Evolutionary conservation across 2,329 filamentous ascomycete species (phyloP).

Genomic region (Fusarium cyanostomum): DNA sequence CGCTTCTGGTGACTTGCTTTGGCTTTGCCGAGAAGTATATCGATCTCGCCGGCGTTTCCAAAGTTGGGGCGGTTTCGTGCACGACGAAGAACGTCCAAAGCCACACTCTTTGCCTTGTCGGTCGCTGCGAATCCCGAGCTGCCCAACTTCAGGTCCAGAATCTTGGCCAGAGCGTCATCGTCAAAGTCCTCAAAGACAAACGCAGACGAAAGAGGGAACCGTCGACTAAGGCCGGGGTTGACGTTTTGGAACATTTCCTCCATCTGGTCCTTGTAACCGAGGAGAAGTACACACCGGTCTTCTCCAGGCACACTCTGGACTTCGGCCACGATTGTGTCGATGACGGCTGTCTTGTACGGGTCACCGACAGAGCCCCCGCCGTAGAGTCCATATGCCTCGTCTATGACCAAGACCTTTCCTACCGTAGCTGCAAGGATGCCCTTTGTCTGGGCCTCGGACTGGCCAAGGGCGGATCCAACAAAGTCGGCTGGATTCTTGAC

Average conservation of each 20-base stretch:
- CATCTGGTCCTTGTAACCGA: conserved; percentile 78
- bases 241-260: conserved; percentile 76
- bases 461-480: conserved; percentile 68
- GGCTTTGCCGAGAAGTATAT: conserved; percentile 53
- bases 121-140: conserved; percentile 63
- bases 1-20: conserved; percentile 38
- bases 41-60: conserved; percentile 78
- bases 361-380: conserved; percentile 47
- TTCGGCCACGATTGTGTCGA: conserved; percentile 79
- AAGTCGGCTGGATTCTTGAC: conserved; percentile 80
- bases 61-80: conserved; percentile 74
- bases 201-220: conserved; percentile 71
- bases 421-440: conserved; percentile 71
- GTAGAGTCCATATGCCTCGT: conserved; percentile 78
- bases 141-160: conserved; percentile 72
- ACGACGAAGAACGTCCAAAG: conserved; percentile 66
- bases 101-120: conserved; percentile 60
- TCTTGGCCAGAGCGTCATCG: conserved; percentile 64
- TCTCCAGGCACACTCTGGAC: conserved; percentile 76
- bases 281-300: conserved; percentile 75
- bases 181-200: conserved; percentile 77
- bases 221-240: conserved; percentile 74
- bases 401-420: conserved; percentile 82
- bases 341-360: conserved; percentile 69
- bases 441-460: conserved; percentile 77